Base-by-base conservation (phyloP, 208 protist genomes). In the Leishmania arabica region DNA sequence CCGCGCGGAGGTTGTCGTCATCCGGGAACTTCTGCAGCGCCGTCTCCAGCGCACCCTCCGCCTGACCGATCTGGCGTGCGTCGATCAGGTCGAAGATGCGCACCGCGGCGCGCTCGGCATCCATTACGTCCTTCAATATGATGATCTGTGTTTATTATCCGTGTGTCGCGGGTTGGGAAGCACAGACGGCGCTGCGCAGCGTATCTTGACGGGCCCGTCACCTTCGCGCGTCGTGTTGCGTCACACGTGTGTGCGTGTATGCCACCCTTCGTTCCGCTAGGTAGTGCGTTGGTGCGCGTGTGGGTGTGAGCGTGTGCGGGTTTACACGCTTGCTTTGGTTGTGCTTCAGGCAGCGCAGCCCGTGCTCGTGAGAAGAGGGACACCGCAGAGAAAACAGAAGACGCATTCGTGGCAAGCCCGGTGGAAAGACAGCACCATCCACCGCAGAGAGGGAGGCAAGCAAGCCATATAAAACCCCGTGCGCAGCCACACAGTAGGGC, bases 41-140 rank as follows among this genome's bases (percentile, higher is more conserved):
- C 27, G 77, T 84, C 86, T 95, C 91, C 74, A 97, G 76, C 17
- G 88, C 85, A 0, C 88, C 85, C 66, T 93, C 92, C 42, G 94
- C 94, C 72, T 92, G 85, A 11, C 79, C 86, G 13, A 95, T 69
- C 75, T 92, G 90, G 19, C 90, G 76, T 24, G 77, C 78, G 74
- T 93, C 86, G 51, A 95, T 91, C 40, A 95, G 82, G 70, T 95
- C 90, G 75, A 95, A 90, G 37, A 96, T 80, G 37, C 86, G 88
- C 42, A 78, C 78, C 4, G 89, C 92, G 9, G 85, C 81, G 40
- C 88, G 87, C 34, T 95, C 90, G 49, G 87, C 91, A 31, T 86
- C 83, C 86, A 91, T 89, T 65, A 47, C 21, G 53, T 9, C 51
- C 51, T 62, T 34, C 42, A 7, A 42, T 17, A 13, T 74, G 60